Conservation (phyloP, 2,329 filamentous ascomycete species). For the Xylaria sp. region DNA sequence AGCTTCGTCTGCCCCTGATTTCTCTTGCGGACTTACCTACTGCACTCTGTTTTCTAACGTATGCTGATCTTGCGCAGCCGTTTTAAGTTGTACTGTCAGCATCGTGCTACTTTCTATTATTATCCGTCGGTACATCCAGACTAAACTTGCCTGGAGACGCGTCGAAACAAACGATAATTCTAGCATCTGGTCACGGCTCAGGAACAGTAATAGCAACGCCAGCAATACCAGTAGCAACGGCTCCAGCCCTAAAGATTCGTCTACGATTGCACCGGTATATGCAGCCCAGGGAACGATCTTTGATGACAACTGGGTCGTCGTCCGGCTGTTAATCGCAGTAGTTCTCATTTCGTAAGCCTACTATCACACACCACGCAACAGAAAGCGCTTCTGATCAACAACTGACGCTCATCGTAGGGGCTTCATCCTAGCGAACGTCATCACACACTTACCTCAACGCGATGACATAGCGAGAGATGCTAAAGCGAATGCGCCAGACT, state of each 20-base stretch:
- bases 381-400: background rate
- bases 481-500: slow-evolving; percentile 30
- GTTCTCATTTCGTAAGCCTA: slow-evolving; percentile 31
- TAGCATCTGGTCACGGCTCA: slow-evolving; percentile 22
- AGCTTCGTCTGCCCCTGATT: background rate
- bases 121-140: slow-evolving; percentile 27
- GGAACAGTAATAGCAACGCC: background rate
- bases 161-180: slow-evolving; percentile 1
- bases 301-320: slow-evolving; percentile 34
- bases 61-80: slow-evolving; percentile 24
- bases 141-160: slow-evolving; percentile 28
- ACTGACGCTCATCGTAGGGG: slow-evolving; percentile 20
- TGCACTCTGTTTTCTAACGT: background rate
- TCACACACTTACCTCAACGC: slow-evolving; percentile 31
- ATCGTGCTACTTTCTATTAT: slow-evolving; percentile 28
- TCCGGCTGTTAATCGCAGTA: slow-evolving; percentile 32
- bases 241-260: slow-evolving; percentile 6
- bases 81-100: slow-evolving; percentile 27
- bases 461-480: slow-evolving; percentile 30
- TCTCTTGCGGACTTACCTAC: background rate
- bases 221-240: slow-evolving; percentile 1
- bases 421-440: slow-evolving; percentile 33
- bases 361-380: background rate
- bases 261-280: slow-evolving; percentile 11
- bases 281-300: slow-evolving; percentile 23